Evolutionary conservation across 345 rosid genomes (phyloP).

Genomic region (Salix arbutifolia): DNA sequence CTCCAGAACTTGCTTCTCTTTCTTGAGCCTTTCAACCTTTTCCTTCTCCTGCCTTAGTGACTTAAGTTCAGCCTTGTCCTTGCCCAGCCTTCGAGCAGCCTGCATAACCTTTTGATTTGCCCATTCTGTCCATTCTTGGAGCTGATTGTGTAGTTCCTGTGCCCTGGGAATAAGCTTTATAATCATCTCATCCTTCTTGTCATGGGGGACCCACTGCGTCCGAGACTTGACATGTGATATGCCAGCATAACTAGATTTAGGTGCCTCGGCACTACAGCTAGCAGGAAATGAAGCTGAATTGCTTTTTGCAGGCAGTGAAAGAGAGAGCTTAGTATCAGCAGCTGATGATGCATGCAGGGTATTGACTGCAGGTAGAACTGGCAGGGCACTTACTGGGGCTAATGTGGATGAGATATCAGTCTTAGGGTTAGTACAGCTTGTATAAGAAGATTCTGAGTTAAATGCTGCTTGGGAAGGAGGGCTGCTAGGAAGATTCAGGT

Average conservation of each 20-base stretch:
- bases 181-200: constrained; percentile 57
- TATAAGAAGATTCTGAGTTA: constrained; percentile 27
- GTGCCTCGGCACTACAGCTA: constrained; percentile 30
- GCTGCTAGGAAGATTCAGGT: constrained; percentile 21
- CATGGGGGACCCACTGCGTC: constrained; percentile 42
- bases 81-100: constrained; percentile 77
- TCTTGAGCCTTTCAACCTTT: constrained; percentile 78
- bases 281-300: constrained; percentile 35
- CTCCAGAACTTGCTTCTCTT: constrained; percentile 70
- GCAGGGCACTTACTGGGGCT: constrained; percentile 15
- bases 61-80: constrained; percentile 82
- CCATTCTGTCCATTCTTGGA: constrained; percentile 95
- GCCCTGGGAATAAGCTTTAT: constrained; percentile 48
- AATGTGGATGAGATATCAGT: constrained; percentile 22
- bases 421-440: constrained; percentile 29
- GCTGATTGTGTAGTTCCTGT: constrained; percentile 55
- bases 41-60: constrained; percentile 80
- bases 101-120: constrained; percentile 95
- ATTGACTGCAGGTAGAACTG: constrained; percentile 26
- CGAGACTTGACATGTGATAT: constrained; percentile 41
- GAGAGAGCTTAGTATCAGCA: constrained; percentile 61
- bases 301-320: constrained; percentile 48
- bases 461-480: constrained; percentile 32
- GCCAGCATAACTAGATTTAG: constrained; percentile 34
- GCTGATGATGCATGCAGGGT: constrained; percentile 29